Base-by-base conservation (phyloP, 306 rosid species). In the Cucumis cinereus region DNA sequence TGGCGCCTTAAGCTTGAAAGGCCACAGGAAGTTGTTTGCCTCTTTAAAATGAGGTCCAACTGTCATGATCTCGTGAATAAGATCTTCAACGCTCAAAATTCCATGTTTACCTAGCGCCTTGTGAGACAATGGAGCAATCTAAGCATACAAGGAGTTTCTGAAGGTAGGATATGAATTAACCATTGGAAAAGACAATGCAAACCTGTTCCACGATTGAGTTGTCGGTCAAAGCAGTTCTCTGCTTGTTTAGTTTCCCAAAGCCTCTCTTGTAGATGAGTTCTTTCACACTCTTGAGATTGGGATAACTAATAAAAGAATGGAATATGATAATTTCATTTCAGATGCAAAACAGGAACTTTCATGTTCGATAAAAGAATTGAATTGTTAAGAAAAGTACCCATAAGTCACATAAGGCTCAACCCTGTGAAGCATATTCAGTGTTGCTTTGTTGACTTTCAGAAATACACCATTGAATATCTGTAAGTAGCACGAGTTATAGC, bases 381-480 rank as follows among this genome's bases (percentile, higher is more conserved):
- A 1, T 35, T 16, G 24, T 9, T 16, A 28, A 20, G 15, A 22
- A 13, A 38, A 78, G 40, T 79, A 93, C 98, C 98, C 98, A 22
- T 84, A 93, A 4, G 97, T 93, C 13, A 90, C 96, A 69, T 88
- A 91, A 3, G 98, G 98, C 64, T 93, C 98, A 73, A 93, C 97
- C 74, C 97, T 83, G 78, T 80, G 97, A 24, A 93, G 88, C 98
- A 93, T 93, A 80, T 93, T 88, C 81, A 93, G 3, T 19, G 97
- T 91, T 1, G 97, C 97, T 41, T 93, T 93, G 93, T 93, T 93
- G 1, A 93, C 98, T 82, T 93, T 91, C 26, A 93, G 82, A 47
- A 93, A 93, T 10, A 93, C 98, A 59, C 98, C 97, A 55, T 93
- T 91, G 84, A 93, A 93, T 20, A 93, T 87, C 96, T 93, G 86